Base-by-base conservation (phyloP, 202 grass and related monocot genomes). In the Panicum virgatum region DNA sequence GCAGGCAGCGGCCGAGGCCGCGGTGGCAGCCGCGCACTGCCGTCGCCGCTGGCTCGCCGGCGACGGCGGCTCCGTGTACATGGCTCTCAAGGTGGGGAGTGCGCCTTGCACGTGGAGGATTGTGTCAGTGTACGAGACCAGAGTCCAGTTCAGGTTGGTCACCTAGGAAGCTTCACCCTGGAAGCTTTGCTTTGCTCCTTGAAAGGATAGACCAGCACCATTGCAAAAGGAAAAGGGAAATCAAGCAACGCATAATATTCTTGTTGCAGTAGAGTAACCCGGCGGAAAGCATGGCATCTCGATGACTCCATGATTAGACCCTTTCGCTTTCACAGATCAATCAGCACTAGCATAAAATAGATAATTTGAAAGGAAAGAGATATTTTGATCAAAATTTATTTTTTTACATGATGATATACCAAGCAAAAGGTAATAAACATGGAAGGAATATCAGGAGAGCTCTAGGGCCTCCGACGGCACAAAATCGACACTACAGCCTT, bases 401-500 rank as follows among this genome's bases (percentile, higher is more conserved):
- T 37, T 61, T 36, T 44, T 86, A 82, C 73, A 82, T 66, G 58
- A 73, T 7, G 12, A 77, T 34, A 77, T 34, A 32, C 32, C 18
- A 62, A 67, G 1, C 5, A 16, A 83, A 54, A n/a, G 57, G 50
- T 19, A 10, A 60, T n/a, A 22, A 62, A 74, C 66, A 45, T 20
- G 20, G 4, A 79, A 38, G 26, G 43, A 2, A 86, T 46, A 81
- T 68, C 12, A 27, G n/a, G 45, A 10, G 25, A 50, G 67, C 29
- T 86, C 59, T 79, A 89, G 78, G 34, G 26, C 73, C 60, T 83
- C 23, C 45, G 42, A 73, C 36, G 2, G 27, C 61, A 67, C 80
- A 90, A 86, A 90, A 90, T 86, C 29, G 83, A 68, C 79, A 39
- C 69, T 45, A 79, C 68, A 25, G 70, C 52, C 51, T 69, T 20